These are phyloP conservation scores for Teratosphaeria destructans DNA, from an alignment of 2,329 filamentous ascomycete genomes.

Conservation along the genomic window DNA sequence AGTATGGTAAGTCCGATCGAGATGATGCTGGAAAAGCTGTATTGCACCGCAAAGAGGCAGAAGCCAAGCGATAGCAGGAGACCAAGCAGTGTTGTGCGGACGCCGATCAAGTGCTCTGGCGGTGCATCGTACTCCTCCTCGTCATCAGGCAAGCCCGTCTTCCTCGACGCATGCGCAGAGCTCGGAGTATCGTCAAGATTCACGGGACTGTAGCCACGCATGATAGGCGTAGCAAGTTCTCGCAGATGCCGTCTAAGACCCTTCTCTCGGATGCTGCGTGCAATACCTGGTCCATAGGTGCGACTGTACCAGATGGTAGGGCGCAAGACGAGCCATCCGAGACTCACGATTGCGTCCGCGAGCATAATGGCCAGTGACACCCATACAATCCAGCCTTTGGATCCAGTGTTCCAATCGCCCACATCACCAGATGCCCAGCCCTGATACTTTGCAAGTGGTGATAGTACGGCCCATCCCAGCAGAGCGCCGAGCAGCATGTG, in stretches of 20 bases:
- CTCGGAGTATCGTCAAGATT: conserved; percentile 9
- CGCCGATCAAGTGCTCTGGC: conserved; percentile 67
- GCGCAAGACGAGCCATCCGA: conserved; percentile 64
- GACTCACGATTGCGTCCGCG: conserved; percentile 78
- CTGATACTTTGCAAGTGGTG: conserved; percentile 71
- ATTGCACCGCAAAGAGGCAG: conserved; percentile 70
- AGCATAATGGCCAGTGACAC: conserved; percentile 93
- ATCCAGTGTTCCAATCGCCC: conserved; percentile 80
- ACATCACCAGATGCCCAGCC: conserved; percentile 88
- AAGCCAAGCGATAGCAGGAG: conserved; percentile 66
- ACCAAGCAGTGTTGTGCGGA: conserved; percentile 60
- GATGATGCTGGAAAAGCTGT: conserved; percentile 74
- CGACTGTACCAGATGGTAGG: conserved; percentile 45
- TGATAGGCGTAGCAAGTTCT: conserved; percentile 23
- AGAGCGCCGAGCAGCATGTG: conserved; percentile 91
- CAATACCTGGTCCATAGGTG: conserved; percentile 27
- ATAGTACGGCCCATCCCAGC: conserved; percentile 82
- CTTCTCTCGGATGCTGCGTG: conserved; percentile 17
- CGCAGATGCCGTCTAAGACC: conserved; percentile 24
- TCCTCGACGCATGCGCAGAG: background rate
- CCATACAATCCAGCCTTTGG: conserved; percentile 99
- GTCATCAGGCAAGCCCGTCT: background rate
- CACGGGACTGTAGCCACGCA: conserved; percentile 31
- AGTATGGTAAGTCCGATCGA: conserved; percentile 74
- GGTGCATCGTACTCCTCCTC: conserved; percentile 65